These are phyloP conservation scores for Leptoxyphium fumago DNA, from an alignment of 2,329 filamentous ascomycete species.

Conservation along the genomic window DNA sequence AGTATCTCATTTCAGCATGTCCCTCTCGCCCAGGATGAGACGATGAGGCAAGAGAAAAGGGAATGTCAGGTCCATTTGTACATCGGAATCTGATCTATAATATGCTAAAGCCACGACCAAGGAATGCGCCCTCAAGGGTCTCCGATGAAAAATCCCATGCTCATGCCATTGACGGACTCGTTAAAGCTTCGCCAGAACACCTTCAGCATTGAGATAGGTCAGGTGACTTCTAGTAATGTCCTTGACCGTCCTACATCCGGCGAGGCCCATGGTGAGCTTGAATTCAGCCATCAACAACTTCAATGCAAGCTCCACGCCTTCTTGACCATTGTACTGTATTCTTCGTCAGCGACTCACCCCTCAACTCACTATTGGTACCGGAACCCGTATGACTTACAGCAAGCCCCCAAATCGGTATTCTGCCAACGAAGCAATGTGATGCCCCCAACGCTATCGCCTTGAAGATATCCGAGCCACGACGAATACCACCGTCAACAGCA, in stretches of 20 bases:
- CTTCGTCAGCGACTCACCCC: conserved; percentile 7
- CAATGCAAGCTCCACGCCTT: conserved; percentile 10
- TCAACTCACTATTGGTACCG: no score
- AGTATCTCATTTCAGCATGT: no score
- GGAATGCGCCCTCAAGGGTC: no score
- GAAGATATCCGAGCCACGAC: conserved; percentile 40
- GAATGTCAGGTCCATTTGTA: no score
- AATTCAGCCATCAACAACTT: conserved; percentile 6
- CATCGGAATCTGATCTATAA: no score
- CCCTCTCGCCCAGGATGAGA: no score
- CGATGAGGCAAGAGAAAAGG: no score
- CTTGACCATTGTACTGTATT: conserved; percentile 20
- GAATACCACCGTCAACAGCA: conserved; percentile 44
- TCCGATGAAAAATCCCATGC: no score
- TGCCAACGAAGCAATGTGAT: conserved; percentile 1
- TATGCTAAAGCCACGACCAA: no score
- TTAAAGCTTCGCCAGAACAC: conserved; percentile 1
- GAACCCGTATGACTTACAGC: no score
- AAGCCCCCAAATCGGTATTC: conserved; percentile 6
- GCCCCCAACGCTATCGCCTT: conserved; percentile 38
- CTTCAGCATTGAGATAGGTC: conserved; percentile 3
- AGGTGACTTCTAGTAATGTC: conserved; percentile 5
- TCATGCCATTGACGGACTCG: no score
- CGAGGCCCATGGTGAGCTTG: conserved; percentile 3
- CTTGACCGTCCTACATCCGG: conserved; percentile 4